Conservation (phyloP, 306 rosid species). For the Vigna angularis region DNA sequence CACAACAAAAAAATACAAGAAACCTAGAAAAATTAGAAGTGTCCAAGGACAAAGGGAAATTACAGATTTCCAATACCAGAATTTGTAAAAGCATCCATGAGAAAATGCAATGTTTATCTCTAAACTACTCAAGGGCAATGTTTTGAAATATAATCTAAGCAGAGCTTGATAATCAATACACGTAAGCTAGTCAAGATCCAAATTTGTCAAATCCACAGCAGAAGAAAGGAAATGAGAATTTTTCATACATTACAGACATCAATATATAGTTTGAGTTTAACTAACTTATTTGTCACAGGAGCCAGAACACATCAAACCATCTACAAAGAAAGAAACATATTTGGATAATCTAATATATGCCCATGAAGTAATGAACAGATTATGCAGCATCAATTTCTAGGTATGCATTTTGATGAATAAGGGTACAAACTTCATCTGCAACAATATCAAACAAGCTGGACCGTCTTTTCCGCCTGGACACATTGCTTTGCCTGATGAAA, state of each 20-base stretch:
- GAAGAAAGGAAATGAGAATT: conserved; percentile 21
- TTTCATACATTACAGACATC: conserved; percentile 33
- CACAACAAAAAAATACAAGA: not conserved
- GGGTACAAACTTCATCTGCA: conserved; percentile 85
- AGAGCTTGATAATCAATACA: not conserved
- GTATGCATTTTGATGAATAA: conserved; percentile 39
- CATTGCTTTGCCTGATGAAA: conserved; percentile 93
- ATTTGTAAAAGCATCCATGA: conserved; percentile 1
- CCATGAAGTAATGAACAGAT: conserved; percentile 13
- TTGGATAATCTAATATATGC: conserved; percentile 37
- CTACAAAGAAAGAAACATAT: conserved; percentile 38
- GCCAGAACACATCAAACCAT: conserved; percentile 22
- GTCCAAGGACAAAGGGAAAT: not conserved
- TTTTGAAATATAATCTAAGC: conserved; percentile 3
- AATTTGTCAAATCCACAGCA: conserved; percentile 1
- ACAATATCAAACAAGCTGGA: conserved; percentile 95
- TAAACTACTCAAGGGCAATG: conserved; percentile 3
- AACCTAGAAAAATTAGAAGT: conserved; percentile 31
- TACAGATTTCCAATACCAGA: conserved; percentile 14
- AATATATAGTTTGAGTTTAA: not conserved
- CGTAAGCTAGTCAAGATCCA: conserved; percentile 5
- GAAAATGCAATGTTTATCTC: conserved; percentile 25
- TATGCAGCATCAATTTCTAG: conserved; percentile 19
- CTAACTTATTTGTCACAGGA: not conserved
- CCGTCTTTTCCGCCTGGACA: conserved; percentile 92